These are phyloP conservation scores for Auricularia auricula-judae DNA, from an alignment of 768 basidiomycete species.

Conservation along the genomic window DNA sequence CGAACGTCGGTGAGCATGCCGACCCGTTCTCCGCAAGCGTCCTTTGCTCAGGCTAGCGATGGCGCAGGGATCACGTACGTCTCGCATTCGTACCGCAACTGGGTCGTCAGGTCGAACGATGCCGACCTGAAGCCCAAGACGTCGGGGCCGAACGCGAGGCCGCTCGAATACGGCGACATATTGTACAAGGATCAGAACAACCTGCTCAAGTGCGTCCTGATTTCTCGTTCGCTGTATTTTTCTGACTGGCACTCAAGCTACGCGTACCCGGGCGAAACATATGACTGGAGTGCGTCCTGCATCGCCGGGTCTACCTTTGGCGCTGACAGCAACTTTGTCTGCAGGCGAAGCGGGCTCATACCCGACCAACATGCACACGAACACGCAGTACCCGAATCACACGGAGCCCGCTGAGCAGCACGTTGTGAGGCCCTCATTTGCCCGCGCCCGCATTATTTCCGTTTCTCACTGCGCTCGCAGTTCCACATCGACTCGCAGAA, in stretches of 20 bases:
- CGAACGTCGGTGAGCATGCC: not conserved
- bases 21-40: too few species aligned
- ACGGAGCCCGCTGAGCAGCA: not conserved
- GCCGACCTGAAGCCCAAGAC: not conserved
- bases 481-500: not conserved
- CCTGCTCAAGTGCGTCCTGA: not conserved
- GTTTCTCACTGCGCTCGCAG: not conserved
- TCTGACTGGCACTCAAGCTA: not conserved
- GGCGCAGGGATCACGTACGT: not conserved
- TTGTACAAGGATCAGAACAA: not conserved
- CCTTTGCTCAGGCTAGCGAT: not conserved
- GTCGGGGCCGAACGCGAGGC: not conserved
- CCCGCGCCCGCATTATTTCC: not conserved
- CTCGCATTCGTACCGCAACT: not conserved
- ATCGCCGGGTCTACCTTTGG: not conserved
- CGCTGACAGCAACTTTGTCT: not conserved
- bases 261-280: not conserved
- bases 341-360: not conserved
- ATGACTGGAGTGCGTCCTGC: not conserved
- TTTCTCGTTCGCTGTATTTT: not conserved
- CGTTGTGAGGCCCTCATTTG: not conserved
- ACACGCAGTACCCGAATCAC: not conserved
- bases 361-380: not conserved
- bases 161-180: not conserved
- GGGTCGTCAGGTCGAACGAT: not conserved